Percentiles rank a stretch among this genome's conserved stretches.
Evolutionary conservation across 1,284 basidiomycete species (phyloP).

Genomic region (Apiotrichum montevideense): DNA sequence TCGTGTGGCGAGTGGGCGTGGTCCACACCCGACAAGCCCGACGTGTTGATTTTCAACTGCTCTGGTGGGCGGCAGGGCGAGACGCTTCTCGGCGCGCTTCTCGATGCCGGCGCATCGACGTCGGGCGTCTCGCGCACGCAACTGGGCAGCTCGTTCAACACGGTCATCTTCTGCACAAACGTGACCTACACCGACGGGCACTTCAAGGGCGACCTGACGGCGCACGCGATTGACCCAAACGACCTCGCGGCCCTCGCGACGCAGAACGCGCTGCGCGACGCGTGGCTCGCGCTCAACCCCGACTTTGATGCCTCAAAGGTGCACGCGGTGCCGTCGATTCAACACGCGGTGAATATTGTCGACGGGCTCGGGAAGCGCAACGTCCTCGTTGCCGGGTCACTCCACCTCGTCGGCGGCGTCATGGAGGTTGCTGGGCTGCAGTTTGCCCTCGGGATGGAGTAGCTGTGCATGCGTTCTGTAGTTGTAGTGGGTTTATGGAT

Average conservation of each 20-base stretch:
- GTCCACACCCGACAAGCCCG: constrained; percentile 27
- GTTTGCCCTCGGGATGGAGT: constrained; percentile 47
- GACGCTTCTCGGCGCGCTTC: constrained; percentile 62
- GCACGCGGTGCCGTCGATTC: constrained; percentile 78
- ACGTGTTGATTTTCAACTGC: constrained; percentile 90
- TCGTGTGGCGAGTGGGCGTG: constrained; percentile 75
- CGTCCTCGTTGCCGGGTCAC: constrained; percentile 81
- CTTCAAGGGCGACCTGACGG: constrained; percentile 80
- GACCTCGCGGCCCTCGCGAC: constrained; percentile 64
- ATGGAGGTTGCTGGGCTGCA: constrained; percentile 81
- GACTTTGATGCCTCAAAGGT: constrained; percentile 58
- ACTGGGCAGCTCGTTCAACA: constrained; percentile 58
- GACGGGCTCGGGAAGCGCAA: constrained; percentile 42
- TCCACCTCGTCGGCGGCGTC: constrained; percentile 90
- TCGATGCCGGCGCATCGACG: constrained; percentile 31
- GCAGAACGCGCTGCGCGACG: constrained; percentile 67
- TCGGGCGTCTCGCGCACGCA: constrained; percentile 47
- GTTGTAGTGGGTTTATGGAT: not conserved
- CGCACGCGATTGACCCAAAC: constrained; percentile 58
- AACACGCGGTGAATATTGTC: constrained; percentile 71
- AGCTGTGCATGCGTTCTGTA: not conserved
- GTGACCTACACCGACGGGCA: constrained; percentile 83
- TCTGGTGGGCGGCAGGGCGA: constrained; percentile 80
- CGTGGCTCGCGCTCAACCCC: constrained; percentile 64
- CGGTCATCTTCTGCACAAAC: constrained; percentile 91